Base-by-base conservation (phyloP, 176 grass and related monocot genomes). In the Bromus sterilis region DNA sequence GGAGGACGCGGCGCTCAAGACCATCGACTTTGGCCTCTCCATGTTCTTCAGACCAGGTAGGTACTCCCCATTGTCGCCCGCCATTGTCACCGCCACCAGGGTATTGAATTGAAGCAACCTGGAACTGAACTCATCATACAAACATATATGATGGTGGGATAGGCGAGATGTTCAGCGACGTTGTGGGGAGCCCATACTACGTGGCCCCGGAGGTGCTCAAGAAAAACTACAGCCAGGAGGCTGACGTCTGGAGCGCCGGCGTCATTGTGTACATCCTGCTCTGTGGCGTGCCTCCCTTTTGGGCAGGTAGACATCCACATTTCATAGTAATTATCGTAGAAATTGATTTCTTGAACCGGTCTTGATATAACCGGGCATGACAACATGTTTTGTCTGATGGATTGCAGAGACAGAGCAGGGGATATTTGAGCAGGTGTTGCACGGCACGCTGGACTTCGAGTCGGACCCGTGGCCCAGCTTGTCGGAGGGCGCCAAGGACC, bases 11-110 rank as follows among this genome's bases (percentile, higher is more conserved):
- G 73, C 65, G 35, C 88, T 89, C 44, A 89, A 89, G 83, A 89
- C 88, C 65, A 89, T 89, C 56, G 88, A 89, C 57, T 89, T 89
- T 3, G 88, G 88, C 11, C 88, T 89, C 42, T 89, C 88, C 83
- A 86, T 89, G 73, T 89, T 89, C 78, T 89, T 86, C 88, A 55
- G 88, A 1, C 88, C 88, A 78, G 83, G 82, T 88, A 80, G 10
- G 14, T 8, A 51, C 25, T 24, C 21, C n/a, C n/a, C n/a, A n/a
- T n/a, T n/a, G n/a, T n/a, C n/a, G n/a, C n/a, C n/a, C n/a, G n/a
- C n/a, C n/a, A n/a, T n/a, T n/a, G n/a, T n/a, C n/a, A n/a, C n/a
- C n/a, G n/a, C n/a, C n/a, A n/a, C n/a, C n/a, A n/a, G n/a, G n/a
- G n/a, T n/a, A n/a, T n/a, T n/a, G n/a, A n/a, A n/a, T n/a, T n/a